Evolutionary conservation across 108 stramenopile species (phyloP), one percentile per base, ranked within the genome.

Genomic region (Thalassiosira profunda): DNA sequence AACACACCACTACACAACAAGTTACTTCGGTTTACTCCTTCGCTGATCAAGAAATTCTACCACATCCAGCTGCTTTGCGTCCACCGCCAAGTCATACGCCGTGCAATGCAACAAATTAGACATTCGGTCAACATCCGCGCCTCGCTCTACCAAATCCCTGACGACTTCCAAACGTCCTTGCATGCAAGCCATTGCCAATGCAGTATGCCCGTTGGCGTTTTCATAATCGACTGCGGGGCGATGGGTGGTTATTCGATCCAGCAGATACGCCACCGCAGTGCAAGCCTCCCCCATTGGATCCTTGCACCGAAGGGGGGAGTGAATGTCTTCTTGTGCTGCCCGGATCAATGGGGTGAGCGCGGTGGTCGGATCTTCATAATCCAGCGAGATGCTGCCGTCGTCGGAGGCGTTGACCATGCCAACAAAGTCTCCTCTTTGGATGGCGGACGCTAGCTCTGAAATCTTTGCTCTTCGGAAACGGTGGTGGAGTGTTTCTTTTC

Each of bases 221-320:
- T 81, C 80, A 18, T 36, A 58, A 63, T 75, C 69, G 12, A 81
- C 51, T 38, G 35, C 44, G 5, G 80, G 80, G 15, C 68, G 51
- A n/a, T 70, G 53, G 5, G 38, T 52, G 2, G 51, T 64, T 5
- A 64, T 47, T 21, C 80, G 17, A 44, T 76, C 80, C 24, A 81
- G 37, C 2, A 81, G 61, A 40, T 58, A 71, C 12, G 57, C 51
- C 6, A 81, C 73, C n/a, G 74, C 74, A 0, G 69, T 35, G 14
- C 46, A 34, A 11, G 33, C 17, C 33, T 36, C 21, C 14, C 34
- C 63, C 29, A 52, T 56, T n/a, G 48, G 42, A 48, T 81, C 52
- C 14, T 65, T 1, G 54, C 54, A 64, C 55, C 51, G 73, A 3
- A 11, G 41, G 29, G 31, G 42, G 12, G 46, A 24, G 17, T 56